A percentile compares a stretch with the other conserved stretches of the same genome.
These are phyloP conservation scores for Sungouiozyma intestinalis DNA, from an alignment of 805 yeast species.

Conservation along the genomic window DNA sequence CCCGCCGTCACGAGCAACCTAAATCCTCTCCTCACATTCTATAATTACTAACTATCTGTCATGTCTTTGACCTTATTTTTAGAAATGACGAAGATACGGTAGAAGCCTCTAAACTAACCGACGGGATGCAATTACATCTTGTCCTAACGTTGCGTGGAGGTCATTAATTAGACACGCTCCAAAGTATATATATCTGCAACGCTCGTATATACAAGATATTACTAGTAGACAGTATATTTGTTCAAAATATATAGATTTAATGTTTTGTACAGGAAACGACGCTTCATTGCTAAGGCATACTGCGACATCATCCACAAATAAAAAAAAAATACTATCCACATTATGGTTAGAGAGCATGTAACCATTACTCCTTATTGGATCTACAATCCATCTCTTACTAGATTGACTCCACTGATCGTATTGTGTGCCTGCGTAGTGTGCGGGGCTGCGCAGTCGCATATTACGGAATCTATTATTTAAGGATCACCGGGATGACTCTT, in stretches of 20 bases:
- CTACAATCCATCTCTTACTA: too few relatives aligned
- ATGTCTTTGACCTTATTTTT: neutral
- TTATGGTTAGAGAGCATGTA: too few relatives aligned
- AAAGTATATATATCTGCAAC: too few relatives aligned
- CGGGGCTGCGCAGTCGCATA: neutral
- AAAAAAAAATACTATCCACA: too few relatives aligned
- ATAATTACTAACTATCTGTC: neutral
- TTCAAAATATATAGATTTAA: too few relatives aligned
- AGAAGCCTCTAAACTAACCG: constrained; percentile 59
- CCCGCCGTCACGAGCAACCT: neutral
- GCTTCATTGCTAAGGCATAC: too few relatives aligned
- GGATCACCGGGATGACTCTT: neutral
- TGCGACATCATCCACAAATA: too few relatives aligned
- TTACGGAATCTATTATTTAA: neutral
- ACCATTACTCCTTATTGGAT: too few relatives aligned
- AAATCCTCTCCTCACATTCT: too few relatives aligned
- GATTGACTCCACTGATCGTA: too few relatives aligned
- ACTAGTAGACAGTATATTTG: too few relatives aligned
- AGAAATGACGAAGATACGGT: constrained; percentile 68
- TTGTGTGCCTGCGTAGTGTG: neutral
- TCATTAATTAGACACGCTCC: constrained; percentile 5
- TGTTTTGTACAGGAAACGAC: neutral
- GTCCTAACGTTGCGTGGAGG: constrained; percentile 94
- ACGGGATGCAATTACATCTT: constrained; percentile 82
- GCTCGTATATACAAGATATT: neutral